Base-by-base conservation (phyloP, 2,329 filamentous ascomycete genomes). In the Knufia fluminis region DNA sequence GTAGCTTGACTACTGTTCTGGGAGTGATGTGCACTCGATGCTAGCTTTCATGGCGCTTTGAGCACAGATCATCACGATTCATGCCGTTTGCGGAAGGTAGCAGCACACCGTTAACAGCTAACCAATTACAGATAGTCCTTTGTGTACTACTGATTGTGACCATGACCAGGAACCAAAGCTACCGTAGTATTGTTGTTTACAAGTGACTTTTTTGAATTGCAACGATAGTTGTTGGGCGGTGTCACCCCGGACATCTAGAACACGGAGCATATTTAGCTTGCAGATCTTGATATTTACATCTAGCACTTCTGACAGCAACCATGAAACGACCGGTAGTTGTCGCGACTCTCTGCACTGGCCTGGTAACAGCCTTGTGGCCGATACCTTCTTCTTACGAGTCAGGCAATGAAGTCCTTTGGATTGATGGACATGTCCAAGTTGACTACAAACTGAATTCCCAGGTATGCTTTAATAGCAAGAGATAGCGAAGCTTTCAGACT, bases 331-430 rank as follows among this genome's bases (percentile, higher is more conserved):
- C 31, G n/a, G 8, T 38, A 9, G 6, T 38, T 14, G 10, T 46
- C 4, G 17, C 12, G 22, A 9, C 24, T 3, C 12, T 32, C 16
- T 28, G 7, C 22, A 22, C 7, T 3, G 8, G 22, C 3, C n/a
- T 31, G 12, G 41, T 17, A 24, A 3, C 33, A 22, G 44, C 44
- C 19, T 39, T 46, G 31, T 46, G 44, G 44, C 44, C 44, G 3
- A 31, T 46, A 36, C 44, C 44, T 4, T 36, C 31, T 2, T 31
- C 31, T 4, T 46, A 38, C 33, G 19, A 19, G 10, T 39, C 31
- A 7, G 44, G 44, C 3, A 38, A 24, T 38, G 23, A 24, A 23
- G 44, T 46, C 4, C 28, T 46, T 24, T 46, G 44, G 44, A 46
- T 46, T 9, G 44, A 46, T n/a, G 31, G 19, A 7, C 7, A 36